phyloP scores from a whole-genome alignment of 352 stramenopile species.

The Elongisporangium senticosum region DNA sequence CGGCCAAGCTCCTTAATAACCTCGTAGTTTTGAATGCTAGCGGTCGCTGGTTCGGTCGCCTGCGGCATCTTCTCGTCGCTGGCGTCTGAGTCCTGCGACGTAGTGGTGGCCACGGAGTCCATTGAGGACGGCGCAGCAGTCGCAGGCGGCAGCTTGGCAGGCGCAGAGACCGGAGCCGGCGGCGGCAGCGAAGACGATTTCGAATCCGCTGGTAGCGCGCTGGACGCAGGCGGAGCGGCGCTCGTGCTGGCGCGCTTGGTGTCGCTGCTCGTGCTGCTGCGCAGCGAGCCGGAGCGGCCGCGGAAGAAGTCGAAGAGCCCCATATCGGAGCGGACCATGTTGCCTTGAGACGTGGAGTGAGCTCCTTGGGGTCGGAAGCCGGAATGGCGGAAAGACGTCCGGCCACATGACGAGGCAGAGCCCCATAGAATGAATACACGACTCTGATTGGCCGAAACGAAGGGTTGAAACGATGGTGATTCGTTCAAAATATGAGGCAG shows the following conservation, averaged over 20 bases:
- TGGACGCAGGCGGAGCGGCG: slow-evolving; percentile 2
- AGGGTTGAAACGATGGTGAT: neutral
- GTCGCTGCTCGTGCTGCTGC: slow-evolving; percentile 12
- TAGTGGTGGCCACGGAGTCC: slow-evolving; percentile 31
- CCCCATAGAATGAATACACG: neutral
- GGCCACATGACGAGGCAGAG: neutral
- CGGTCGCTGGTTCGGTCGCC: neutral
- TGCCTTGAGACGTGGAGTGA: neutral
- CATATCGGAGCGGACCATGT: slow-evolving; percentile 20
- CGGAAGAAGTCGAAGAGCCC: slow-evolving; percentile 80
- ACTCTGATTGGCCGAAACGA: neutral
- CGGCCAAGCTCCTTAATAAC: slow-evolving; percentile 76
- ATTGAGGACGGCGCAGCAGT: slow-evolving; percentile 12
- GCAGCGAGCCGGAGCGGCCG: slow-evolving; percentile 40
- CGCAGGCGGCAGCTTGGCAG: neutral
- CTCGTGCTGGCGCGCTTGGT: slow-evolving; percentile 15
- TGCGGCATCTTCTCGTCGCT: slow-evolving; percentile 21
- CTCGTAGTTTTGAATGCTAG: slow-evolving; percentile 72
- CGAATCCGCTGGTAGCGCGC: neutral
- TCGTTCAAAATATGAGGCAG: neutral
- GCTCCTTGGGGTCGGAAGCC: neutral
- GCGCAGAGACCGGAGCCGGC: slow-evolving; percentile 9
- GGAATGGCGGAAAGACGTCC: neutral
- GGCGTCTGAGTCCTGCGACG: slow-evolving; percentile 29
- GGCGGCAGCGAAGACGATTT: slow-evolving; percentile 22